phyloP scores from a whole-genome alignment of 139 green algal species.

The Micromonas commoda region DNA sequence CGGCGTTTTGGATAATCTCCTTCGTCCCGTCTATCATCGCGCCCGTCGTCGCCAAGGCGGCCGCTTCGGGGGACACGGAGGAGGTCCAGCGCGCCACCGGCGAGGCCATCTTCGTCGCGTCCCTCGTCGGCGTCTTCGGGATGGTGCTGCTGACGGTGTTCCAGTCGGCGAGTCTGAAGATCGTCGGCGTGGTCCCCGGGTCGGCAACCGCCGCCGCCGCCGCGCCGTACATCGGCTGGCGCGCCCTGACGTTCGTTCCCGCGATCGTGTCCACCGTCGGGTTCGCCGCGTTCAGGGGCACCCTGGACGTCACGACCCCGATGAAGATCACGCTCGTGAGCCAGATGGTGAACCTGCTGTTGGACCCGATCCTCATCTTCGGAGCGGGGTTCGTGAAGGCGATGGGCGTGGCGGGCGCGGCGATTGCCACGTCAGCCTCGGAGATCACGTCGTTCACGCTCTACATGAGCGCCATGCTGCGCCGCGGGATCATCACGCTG shows the following conservation, averaged over 20 bases:
- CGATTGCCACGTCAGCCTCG: conserved; percentile 22
- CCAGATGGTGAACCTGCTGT: conserved; percentile 29
- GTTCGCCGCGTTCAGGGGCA: conserved; percentile 33
- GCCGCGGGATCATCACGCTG: conserved; percentile 4
- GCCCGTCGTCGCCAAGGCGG: conserved; percentile 30
- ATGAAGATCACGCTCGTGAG: conserved; percentile 31
- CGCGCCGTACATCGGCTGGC: conserved; percentile 12
- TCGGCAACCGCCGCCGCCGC: not conserved
- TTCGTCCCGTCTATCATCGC: conserved; percentile 28
- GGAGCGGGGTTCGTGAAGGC: not conserved
- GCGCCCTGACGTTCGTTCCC: conserved; percentile 32
- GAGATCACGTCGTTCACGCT: conserved; percentile 2
- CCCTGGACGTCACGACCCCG: conserved; percentile 27
- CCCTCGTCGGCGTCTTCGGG: conserved; percentile 18
- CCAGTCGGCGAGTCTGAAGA: not conserved
- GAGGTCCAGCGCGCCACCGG: conserved; percentile 17
- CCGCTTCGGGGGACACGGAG: conserved; percentile 19
- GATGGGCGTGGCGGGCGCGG: conserved; percentile 30
- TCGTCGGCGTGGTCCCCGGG: conserved; percentile 10
- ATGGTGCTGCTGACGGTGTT: conserved; percentile 13
- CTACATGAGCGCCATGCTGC: conserved; percentile 1
- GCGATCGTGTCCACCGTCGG: conserved; percentile 29
- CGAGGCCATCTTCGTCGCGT: conserved; percentile 26
- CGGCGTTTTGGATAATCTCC: conserved; percentile 35
- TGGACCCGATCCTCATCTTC: conserved; percentile 36